A percentile compares a stretch with the other conserved stretches of the same genome.
phyloP scores from a whole-genome alignment of 345 rosid species.

The Linum trigynum region DNA sequence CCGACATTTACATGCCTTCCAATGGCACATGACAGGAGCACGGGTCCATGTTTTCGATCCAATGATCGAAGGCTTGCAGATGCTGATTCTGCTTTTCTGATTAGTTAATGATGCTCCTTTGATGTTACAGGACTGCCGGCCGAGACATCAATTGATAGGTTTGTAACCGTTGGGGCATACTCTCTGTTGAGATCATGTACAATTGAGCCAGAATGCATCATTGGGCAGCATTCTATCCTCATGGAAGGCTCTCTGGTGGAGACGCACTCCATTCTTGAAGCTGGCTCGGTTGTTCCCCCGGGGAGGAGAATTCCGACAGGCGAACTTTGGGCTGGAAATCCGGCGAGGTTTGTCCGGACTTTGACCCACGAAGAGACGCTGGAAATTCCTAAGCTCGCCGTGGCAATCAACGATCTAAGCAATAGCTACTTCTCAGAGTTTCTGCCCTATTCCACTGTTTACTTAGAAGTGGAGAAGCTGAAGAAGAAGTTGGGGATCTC shows the following conservation, averaged over 20 bases:
- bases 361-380: slow-evolving; percentile 83
- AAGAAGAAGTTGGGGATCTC: slow-evolving; percentile 65
- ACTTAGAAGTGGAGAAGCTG: slow-evolving; percentile 91
- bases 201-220: slow-evolving; percentile 95
- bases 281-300: slow-evolving; percentile 91
- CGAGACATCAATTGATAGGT: slow-evolving; percentile 73
- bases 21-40: too few species aligned
- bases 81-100: not conserved
- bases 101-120: not conserved
- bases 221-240: slow-evolving; percentile 92
- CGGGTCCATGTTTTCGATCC: too few species aligned
- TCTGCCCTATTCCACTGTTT: slow-evolving; percentile 83
- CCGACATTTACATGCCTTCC: too few species aligned
- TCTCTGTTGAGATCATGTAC: slow-evolving; percentile 82
- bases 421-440: slow-evolving; percentile 66
- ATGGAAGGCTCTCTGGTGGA: slow-evolving; percentile 98
- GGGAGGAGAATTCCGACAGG: slow-evolving; percentile 94
- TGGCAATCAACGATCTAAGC: slow-evolving; percentile 81
- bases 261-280: slow-evolving; percentile 84
- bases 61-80: too few species aligned
- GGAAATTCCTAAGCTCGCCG: slow-evolving; percentile 95
- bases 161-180: slow-evolving; percentile 82
- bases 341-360: slow-evolving; percentile 74
- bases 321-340: slow-evolving; percentile 98
- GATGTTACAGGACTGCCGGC: slow-evolving; percentile 77